These are phyloP conservation scores for Inosperma sp. DNA, from an alignment of 768 basidiomycete species.

Conservation along the genomic window DNA sequence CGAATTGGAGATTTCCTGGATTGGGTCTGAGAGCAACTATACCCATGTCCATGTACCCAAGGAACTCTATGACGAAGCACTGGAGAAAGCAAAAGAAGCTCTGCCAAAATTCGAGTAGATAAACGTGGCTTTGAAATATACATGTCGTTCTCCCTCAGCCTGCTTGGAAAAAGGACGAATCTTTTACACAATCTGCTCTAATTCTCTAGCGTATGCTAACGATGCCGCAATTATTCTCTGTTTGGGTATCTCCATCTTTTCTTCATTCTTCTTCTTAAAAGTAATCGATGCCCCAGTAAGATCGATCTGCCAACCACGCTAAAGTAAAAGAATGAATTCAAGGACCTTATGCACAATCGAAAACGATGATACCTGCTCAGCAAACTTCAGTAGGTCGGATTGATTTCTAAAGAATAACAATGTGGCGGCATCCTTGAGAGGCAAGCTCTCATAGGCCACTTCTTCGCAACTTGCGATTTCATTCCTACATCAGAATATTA, in stretches of 20 bases:
- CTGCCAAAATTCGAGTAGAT: slow-evolving; percentile 56
- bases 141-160: no score
- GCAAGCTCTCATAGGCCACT: slow-evolving; percentile 86
- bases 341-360: background rate
- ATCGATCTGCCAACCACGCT: slow-evolving; percentile 87
- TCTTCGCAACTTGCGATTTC: slow-evolving; percentile 98
- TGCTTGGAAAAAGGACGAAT: background rate
- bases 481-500: slow-evolving; percentile 47
- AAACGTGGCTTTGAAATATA: slow-evolving; percentile 5
- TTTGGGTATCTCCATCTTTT: slow-evolving; percentile 81
- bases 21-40: slow-evolving; percentile 77
- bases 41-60: slow-evolving; percentile 80
- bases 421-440: slow-evolving; percentile 83
- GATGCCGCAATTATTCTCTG: slow-evolving; percentile 76
- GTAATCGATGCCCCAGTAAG: slow-evolving; percentile 62
- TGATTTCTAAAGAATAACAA: slow-evolving; percentile 87
- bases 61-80: slow-evolving; percentile 81
- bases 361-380: slow-evolving; percentile 52
- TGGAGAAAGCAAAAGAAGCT: slow-evolving; percentile 80
- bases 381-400: slow-evolving; percentile 79
- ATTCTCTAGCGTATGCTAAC: slow-evolving; percentile 75
- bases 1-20: slow-evolving; percentile 97
- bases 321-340: slow-evolving; percentile 2
- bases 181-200: slow-evolving; percentile 85
- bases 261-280: slow-evolving; percentile 79